Evolutionary conservation across 2,329 filamentous ascomycete species (phyloP).

Genomic region (Epichloe uncinata): DNA sequence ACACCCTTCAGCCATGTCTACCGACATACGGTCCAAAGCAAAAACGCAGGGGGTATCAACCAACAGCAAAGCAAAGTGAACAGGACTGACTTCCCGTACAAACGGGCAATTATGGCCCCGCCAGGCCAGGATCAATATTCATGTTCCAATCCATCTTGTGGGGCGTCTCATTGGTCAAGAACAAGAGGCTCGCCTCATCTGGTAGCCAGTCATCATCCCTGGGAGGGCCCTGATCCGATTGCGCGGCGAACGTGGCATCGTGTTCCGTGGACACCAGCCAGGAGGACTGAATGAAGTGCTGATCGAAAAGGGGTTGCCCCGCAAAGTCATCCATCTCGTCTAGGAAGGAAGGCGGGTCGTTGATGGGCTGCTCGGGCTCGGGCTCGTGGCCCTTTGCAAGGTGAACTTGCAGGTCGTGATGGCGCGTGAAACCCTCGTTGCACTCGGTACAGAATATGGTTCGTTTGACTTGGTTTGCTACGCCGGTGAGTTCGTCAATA

Average conservation of each 20-base stretch:
- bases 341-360: conserved; percentile 14
- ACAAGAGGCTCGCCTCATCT: conserved; percentile 30
- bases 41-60: too few species aligned
- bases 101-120: conserved; percentile 1
- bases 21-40: background rate
- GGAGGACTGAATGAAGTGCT: conserved; percentile 7
- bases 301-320: conserved; percentile 11
- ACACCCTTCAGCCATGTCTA: too few species aligned
- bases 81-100: too few species aligned
- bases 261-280: conserved; percentile 14
- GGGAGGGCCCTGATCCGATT: conserved; percentile 18
- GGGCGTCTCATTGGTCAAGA: conserved; percentile 19
- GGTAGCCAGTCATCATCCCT: conserved; percentile 29
- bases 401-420: conserved; percentile 36
- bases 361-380: background rate
- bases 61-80: too few species aligned
- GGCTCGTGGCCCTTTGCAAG: conserved; percentile 19
- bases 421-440: conserved; percentile 31
- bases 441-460: conserved; percentile 35
- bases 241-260: conserved; percentile 22
- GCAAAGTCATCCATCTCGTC: conserved; percentile 8
- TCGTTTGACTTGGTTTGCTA: conserved; percentile 25
- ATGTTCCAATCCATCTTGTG: conserved; percentile 13
- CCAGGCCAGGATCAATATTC: conserved; percentile 21
- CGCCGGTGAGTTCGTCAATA: conserved; percentile 31